Evolutionary conservation across 257 asterid genomes (phyloP), one percentile per base, ranked within the genome.

Genomic region (Thymus quinquecostatus): DNA sequence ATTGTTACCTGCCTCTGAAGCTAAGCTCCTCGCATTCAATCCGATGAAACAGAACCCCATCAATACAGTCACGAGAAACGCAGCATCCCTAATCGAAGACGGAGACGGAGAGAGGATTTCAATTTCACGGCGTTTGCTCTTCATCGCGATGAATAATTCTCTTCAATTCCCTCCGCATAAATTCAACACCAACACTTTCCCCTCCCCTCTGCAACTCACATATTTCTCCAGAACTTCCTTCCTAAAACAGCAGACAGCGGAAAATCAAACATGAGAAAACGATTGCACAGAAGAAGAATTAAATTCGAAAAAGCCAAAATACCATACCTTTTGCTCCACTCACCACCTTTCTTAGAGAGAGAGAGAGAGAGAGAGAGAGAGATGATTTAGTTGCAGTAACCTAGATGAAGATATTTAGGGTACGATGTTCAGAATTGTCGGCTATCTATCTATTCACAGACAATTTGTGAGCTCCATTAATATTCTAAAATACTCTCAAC

Each of bases 381-480:
- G 21, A 21, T 21, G 21, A 21, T 21, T 21, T 21, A 21, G 41
- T 38, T 38, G 41, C 8, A 4, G 41, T 4, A 38, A 4, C 8
- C 27, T n/a, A 32, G 10, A 27, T 9, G 34, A 10, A 64, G 11
- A 7, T 28, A 57, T 78, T 76, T 70, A 69, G 86, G 79, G 93
- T 89, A 89, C 96, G 82, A 86, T 86, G 96, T 87, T 86, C 95
- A 89, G 97, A 86, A 27, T 70, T 89, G 96, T 92, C 95, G 97
- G 93, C 88, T 78, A 76, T 84, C 40, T 36, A 36, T 38, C 41
- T 4, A 5, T 21, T 38, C 96, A 89, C 92, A 87, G 82, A 85
- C 83, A 74, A 75, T 66, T 76, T 79, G 85, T 86, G 92, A 87
- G 65, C 80, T 73, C 79, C 81, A 76, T 75, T 73, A 77, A 71